Conservation (phyloP, 2,329 filamentous ascomycete species). For the Aaosphaeria pasadenensis region DNA sequence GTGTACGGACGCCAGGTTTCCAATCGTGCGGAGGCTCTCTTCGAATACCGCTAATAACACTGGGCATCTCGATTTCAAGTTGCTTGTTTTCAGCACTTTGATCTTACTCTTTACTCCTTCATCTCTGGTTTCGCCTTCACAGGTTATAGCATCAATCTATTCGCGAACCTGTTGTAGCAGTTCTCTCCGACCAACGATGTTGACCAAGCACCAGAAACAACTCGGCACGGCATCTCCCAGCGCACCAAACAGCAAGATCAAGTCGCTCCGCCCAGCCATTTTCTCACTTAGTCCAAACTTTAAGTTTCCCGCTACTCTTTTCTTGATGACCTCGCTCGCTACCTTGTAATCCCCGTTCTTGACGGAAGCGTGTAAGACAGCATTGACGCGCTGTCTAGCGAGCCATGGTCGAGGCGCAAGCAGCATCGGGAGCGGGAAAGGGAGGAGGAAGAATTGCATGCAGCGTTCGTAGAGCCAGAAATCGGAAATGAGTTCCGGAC, state of each 20-base stretch:
- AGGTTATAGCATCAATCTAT: conserved; percentile 26
- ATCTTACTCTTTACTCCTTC: conserved; percentile 4
- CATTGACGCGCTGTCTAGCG: conserved; percentile 22
- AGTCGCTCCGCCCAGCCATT: conserved; percentile 12
- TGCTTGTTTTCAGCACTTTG: conserved; percentile 1
- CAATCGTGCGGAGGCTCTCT: conserved; percentile 43
- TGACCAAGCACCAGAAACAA: conserved; percentile 44
- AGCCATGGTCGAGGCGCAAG: conserved; percentile 36
- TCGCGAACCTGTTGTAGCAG: conserved; percentile 36
- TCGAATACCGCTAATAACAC: conserved; percentile 46
- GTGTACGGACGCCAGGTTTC: conserved; percentile 38
- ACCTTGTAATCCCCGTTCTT: conserved; percentile 17
- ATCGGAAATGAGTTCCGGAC: conserved; percentile 30
- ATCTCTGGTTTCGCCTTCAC: neutral
- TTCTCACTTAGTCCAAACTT: conserved; percentile 11
- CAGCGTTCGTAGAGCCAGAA: conserved; percentile 41
- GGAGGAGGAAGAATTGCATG: conserved; percentile 25
- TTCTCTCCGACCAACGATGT: conserved; percentile 38
- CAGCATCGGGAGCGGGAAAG: conserved; percentile 31
- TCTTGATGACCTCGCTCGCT: conserved; percentile 18
- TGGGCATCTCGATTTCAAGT: conserved; percentile 28
- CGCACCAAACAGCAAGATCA: conserved; percentile 31
- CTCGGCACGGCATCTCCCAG: conserved; percentile 44
- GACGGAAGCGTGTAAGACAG: conserved; percentile 16
- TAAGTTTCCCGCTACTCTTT: conserved; percentile 15